Percentiles rank a stretch among this genome's conserved stretches.
Evolutionary conservation across 768 basidiomycete species (phyloP).

Genomic region (Termitomyces titanicus): DNA sequence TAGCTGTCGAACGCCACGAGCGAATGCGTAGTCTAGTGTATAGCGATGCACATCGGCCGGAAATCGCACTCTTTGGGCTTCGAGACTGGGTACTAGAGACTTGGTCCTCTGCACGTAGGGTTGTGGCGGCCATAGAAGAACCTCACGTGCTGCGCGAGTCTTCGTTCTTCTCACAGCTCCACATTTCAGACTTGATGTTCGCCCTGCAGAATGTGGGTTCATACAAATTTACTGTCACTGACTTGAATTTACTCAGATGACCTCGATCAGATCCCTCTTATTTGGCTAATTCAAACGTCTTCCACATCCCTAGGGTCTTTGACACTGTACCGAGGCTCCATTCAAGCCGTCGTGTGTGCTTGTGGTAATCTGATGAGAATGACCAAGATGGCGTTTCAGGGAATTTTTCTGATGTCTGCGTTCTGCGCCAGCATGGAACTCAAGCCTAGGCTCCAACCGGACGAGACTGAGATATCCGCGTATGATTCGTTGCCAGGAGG

Average conservation of each 20-base stretch:
- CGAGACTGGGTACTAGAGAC: slow-evolving; percentile 80
- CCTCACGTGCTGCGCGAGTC: slow-evolving; percentile 37
- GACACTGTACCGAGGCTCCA: slow-evolving; percentile 74
- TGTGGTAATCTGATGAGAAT: slow-evolving; percentile 61
- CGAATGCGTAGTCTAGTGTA: slow-evolving; percentile 72
- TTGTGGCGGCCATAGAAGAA: slow-evolving; percentile 56
- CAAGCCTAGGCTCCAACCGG: slow-evolving; percentile 64
- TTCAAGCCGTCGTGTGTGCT: slow-evolving; percentile 68
- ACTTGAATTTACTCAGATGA: slow-evolving; percentile 15
- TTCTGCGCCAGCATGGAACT: slow-evolving; percentile 76
- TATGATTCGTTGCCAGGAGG: slow-evolving; percentile 53
- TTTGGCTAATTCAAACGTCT: slow-evolving; percentile 69
- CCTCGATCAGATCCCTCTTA: slow-evolving; percentile 59
- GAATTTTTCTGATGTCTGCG: slow-evolving; percentile 83
- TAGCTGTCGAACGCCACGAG: slow-evolving; percentile 68
- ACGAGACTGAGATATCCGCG: slow-evolving; percentile 42
- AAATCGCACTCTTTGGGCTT: slow-evolving; percentile 79
- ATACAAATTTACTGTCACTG: slow-evolving; percentile 23
- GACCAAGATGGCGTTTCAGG: slow-evolving; percentile 74
- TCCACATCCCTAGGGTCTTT: slow-evolving; percentile 78
- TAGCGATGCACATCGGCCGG: slow-evolving; percentile 73
- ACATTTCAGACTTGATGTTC: slow-evolving; percentile 59
- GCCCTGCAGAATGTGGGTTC: slow-evolving; percentile 64
- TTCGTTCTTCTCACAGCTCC: slow-evolving; percentile 52
- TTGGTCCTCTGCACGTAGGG: slow-evolving; percentile 65